Base-by-base conservation (phyloP, 148 eudicot genomes). In the Fallopia convolvulus region DNA sequence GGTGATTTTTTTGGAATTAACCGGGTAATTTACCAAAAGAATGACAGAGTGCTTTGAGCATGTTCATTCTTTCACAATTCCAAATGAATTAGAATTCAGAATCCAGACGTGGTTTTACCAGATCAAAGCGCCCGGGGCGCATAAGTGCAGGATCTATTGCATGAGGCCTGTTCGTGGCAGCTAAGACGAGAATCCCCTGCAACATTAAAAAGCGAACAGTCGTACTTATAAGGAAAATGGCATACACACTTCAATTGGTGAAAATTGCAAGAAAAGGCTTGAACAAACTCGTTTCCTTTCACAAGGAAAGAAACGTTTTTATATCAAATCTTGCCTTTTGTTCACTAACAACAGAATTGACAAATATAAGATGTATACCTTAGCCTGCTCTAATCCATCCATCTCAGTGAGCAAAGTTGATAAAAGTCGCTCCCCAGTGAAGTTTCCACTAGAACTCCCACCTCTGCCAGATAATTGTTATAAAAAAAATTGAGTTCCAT, bases 41-140 rank as follows among this genome's bases (percentile, higher is more conserved):
- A 17, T 50, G 4, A 3, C 5, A 14, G 46, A 6, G 56, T 15
- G 56, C 17, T 50, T 13, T 14, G 56, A 50, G 6, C 56, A 50
- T 50, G n/a, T 4, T 3, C 18, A 50, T 50, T 26, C 11, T 60
- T 60, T 23, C 14, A 60, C 36, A 10, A 0, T 3, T 60, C 66
- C 8, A 30, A 66, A 66, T 14, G 42, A 11, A 21, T 10, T 8
- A n/a, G n/a, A 58, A 58, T 58, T 58, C 65, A 21, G 30, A 8
- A 58, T 58, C 30, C 47, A 42, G 41, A 77, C 52, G 42, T 70
- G 32, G 58, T 42, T 83, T 88, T 92, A 94, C 97, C 77, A 88
- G 78, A 86, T 95, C 99, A 84, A 95, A 95, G 77, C 99, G 94
- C 40, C 99, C 99, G 55, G 99, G 99, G 5, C 99, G 97, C 97